These are phyloP conservation scores for Staphylotrichum tortipilum DNA, from an alignment of 495 filamentous ascomycete species.

Conservation along the genomic window DNA sequence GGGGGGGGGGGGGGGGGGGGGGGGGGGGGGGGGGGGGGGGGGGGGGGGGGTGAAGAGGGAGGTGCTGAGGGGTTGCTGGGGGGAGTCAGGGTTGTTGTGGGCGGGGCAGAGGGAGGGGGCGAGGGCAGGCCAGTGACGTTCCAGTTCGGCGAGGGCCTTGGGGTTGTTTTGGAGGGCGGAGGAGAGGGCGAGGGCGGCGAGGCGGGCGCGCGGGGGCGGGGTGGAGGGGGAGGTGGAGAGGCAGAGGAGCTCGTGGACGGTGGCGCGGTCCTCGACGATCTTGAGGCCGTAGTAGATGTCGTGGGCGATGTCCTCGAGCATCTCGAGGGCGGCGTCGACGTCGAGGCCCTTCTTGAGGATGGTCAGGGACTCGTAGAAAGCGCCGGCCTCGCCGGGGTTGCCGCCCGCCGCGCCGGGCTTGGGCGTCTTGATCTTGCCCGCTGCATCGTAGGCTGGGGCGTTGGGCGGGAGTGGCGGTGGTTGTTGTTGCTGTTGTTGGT, in stretches of 20 bases:
- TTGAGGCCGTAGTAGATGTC: constrained; percentile 63
- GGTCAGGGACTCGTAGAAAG: constrained; percentile 37
- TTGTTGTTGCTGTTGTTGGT: too few relatives aligned
- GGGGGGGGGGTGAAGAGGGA: constrained; percentile 21
- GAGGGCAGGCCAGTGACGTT: constrained; percentile 29
- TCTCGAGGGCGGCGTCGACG: constrained; percentile 36
- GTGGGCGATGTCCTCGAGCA: constrained; percentile 51
- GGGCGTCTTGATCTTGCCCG: constrained; percentile 42
- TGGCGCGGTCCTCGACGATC: constrained; percentile 43
- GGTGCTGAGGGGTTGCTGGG: too few relatives aligned
- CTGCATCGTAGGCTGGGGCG: constrained; percentile 41
- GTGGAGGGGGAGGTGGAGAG: constrained; percentile 23
- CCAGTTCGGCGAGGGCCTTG: constrained; percentile 43
- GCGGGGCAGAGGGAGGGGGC: constrained; percentile 18
- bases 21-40: constrained; percentile 25
- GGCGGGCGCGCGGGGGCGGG: constrained; percentile 26
- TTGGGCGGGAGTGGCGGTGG: constrained; percentile 22
- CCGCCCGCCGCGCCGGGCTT: constrained; percentile 19
- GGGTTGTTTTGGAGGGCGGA: constrained; percentile 56
- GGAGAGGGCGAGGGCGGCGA: constrained; percentile 46
- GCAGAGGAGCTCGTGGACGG: constrained; percentile 37
- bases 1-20: constrained; percentile 27
- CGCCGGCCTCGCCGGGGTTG: constrained; percentile 14
- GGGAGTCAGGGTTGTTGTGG: not conserved
- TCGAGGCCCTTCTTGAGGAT: constrained; percentile 34